phyloP scores from a whole-genome alignment of 495 filamentous ascomycete genomes.

The Sporormia fimetaria region DNA sequence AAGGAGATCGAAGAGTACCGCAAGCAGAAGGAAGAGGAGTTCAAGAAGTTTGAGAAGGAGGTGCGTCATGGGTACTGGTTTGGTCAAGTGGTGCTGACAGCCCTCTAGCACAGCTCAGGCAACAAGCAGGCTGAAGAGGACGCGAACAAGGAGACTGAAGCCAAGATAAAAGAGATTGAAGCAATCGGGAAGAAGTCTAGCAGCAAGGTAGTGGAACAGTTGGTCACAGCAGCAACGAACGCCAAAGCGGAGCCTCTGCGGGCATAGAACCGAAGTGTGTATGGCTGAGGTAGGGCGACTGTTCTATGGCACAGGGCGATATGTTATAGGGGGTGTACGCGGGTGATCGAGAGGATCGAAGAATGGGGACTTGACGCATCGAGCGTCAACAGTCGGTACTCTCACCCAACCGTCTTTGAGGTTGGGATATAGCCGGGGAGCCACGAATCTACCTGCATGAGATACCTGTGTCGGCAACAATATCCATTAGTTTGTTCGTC shows the following conservation, averaged over 20 bases:
- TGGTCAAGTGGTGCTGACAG: conserved; percentile 2
- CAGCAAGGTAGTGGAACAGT: conserved; percentile 64
- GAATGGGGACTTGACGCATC: too few relatives aligned
- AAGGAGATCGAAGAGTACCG: conserved; percentile 96
- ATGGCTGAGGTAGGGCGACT: background rate
- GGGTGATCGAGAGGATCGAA: too few relatives aligned
- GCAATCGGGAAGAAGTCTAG: conserved; percentile 65
- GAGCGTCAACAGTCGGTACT: too few relatives aligned
- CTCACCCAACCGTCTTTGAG: too few relatives aligned
- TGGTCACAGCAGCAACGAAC: conserved; percentile 67
- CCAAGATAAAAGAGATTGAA: conserved; percentile 71
- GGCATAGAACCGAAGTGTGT: background rate
- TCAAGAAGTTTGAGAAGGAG: conserved; percentile 87
- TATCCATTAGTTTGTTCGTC: too few relatives aligned
- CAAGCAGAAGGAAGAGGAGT: conserved; percentile 83
- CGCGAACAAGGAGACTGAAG: conserved; percentile 69
- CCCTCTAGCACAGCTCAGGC: conserved; percentile 62
- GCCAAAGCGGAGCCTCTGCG: conserved; percentile 50
- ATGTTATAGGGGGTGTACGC: too few relatives aligned
- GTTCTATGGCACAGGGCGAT: too few relatives aligned
- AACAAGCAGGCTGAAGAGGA: conserved; percentile 82
- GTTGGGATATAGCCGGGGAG: too few relatives aligned
- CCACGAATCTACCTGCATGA: too few relatives aligned
- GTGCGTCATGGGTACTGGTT: conserved; percentile 38
- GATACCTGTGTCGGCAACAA: too few relatives aligned